Conservation (phyloP, 371 early-diverging fungal species). For the Mortierella sp. region DNA sequence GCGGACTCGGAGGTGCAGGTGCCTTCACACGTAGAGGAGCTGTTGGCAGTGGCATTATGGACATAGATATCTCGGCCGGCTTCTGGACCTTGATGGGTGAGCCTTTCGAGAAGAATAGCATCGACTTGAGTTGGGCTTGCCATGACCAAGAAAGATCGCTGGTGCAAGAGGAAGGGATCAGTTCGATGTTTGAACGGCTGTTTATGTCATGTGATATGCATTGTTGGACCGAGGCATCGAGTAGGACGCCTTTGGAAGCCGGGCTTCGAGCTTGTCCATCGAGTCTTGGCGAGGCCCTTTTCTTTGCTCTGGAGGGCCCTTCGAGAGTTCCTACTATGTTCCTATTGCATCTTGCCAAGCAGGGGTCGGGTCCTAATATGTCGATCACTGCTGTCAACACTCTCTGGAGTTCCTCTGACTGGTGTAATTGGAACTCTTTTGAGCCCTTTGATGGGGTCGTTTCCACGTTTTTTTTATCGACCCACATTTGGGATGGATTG, state of each 20-base stretch:
- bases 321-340: too few species aligned
- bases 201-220: neutral
- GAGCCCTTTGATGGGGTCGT: too few species aligned
- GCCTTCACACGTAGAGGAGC: neutral
- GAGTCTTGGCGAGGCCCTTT: constrained; percentile 42
- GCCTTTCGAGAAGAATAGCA: constrained; percentile 18
- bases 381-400: too few species aligned
- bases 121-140: constrained; percentile 21
- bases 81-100: constrained; percentile 8
- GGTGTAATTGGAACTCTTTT: too few species aligned
- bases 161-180: too few species aligned
- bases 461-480: too few species aligned
- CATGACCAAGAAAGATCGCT: constrained; percentile 14
- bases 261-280: too few species aligned
- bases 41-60: neutral
- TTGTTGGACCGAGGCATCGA: too few species aligned
- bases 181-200: neutral
- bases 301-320: constrained; percentile 1
- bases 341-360: too few species aligned
- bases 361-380: too few species aligned
- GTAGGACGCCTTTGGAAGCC: constrained; percentile 23
- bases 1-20: neutral
- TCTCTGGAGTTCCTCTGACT: too few species aligned
- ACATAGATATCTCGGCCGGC: constrained; percentile 9
- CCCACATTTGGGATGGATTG: too few species aligned